These are phyloP conservation scores for Tranzscheliella williamsii DNA, from an alignment of 1,284 basidiomycete genomes.

Conservation along the genomic window DNA sequence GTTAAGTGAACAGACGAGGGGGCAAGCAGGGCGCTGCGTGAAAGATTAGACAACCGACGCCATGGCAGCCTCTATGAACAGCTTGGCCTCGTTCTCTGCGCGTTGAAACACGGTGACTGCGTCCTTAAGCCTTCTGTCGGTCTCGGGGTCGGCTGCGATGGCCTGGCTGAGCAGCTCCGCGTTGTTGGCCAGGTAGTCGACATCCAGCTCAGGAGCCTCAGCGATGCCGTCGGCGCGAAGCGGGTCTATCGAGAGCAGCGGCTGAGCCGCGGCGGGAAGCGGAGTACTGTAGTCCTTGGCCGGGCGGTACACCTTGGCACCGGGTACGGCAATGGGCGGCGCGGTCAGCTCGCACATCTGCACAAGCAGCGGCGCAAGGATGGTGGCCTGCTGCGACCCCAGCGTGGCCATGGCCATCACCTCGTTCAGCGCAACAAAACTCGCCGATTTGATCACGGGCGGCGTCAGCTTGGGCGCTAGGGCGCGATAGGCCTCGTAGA, in stretches of 20 bases:
- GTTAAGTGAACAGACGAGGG: too few species aligned
- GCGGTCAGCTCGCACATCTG: slow-evolving; percentile 11
- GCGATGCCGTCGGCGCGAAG: slow-evolving; percentile 14
- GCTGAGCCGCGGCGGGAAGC: slow-evolving; percentile 9
- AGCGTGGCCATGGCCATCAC: slow-evolving; percentile 24
- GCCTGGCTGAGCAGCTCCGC: slow-evolving; percentile 6
- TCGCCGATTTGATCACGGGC: slow-evolving; percentile 23
- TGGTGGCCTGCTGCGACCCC: slow-evolving; percentile 22
- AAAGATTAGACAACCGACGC: too few species aligned
- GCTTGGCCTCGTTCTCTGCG: slow-evolving; percentile 16
- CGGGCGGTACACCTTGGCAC: slow-evolving; percentile 11
- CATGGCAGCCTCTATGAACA: slow-evolving; percentile 18
- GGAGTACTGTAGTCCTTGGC: slow-evolving; percentile 14
- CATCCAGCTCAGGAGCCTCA: slow-evolving; percentile 3
- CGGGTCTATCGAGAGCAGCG: slow-evolving; percentile 15
- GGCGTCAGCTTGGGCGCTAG: neutral
- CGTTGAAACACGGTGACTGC: slow-evolving; percentile 21
- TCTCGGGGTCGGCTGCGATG: slow-evolving; percentile 13
- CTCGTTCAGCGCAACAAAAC: slow-evolving; percentile 25
- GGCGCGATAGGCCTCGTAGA: slow-evolving; percentile 26
- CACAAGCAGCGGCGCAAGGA: slow-evolving; percentile 15
- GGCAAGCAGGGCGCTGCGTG: too few species aligned
- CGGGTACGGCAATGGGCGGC: neutral
- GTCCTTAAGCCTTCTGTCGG: slow-evolving; percentile 19
- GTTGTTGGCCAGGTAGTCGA: slow-evolving; percentile 17